Base-by-base conservation (phyloP, 2,329 filamentous ascomycete genomes). In the Fusarium tupiense region DNA sequence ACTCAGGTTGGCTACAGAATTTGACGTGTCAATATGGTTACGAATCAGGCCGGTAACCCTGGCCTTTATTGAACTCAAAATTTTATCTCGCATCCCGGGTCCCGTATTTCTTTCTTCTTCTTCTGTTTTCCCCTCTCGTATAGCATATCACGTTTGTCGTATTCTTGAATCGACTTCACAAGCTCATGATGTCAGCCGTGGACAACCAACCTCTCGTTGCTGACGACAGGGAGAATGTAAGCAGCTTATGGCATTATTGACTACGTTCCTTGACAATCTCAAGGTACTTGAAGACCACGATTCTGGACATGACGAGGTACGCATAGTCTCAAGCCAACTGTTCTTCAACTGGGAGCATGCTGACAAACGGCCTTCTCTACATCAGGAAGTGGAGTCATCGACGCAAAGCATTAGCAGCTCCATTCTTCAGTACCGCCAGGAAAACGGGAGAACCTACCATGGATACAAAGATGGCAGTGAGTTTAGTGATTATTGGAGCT, bases 401-500 rank as follows among this genome's bases (percentile, higher is more conserved):
- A 70, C 67, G 0, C 58, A 70, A n/a, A 70, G 67, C 2, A 64
- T 70, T 10, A 70, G 65, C n/a, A 70, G 67, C 6, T 53, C 52
- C 6, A 64, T 70, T 31, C 67, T 70, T 12, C 67, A 70, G 22
- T 71, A 71, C 22, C 66, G 68, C 1, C 68, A 52, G 16, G 68
- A 71, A 19, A 71, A 71, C 1, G 68, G 68, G 5, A 54, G 68
- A 16, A 71, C 68, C 3, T 71, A 71, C 12, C 69, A 71, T 7
- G 62, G 64, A 1, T 72, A 72, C 17, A 67, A 69, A 13, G 71
- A 73, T 17, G 71, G 71, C 24, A 69, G 71, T 73, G 17, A 44
- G 71, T 69, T 8, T 6, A 1, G 3, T 1, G 1, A 20, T 9
- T 6, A 13, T 2, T 6, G 2, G 1, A 16, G 8, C 2, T 3